Base-by-base conservation (phyloP, 768 basidiomycete genomes). In the Infundibulicybe gibba region DNA sequence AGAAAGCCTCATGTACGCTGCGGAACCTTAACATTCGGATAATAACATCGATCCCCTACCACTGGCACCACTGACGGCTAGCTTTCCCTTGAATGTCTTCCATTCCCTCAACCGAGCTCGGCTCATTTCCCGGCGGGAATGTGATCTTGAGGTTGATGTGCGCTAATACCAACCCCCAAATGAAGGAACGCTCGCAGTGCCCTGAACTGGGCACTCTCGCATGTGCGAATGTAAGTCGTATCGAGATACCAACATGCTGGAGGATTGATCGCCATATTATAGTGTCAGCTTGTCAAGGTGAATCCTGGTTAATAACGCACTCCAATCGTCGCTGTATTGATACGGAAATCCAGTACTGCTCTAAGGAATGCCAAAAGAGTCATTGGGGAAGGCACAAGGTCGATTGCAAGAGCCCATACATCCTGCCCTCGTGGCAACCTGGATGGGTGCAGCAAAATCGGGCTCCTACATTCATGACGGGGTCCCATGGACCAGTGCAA, bases 311-410 rank as follows among this genome's bases (percentile, higher is more conserved):
- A 6, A 19, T 10, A 12, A 14, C 40, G 21, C 19, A 13, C 35
- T 4, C 14, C 35, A 14, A 38, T 38, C 10, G 35, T 38, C 17
- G 4, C 14, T 38, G 35, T 38, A n/a, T 10, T 19, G 35, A n/a
- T 38, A 3, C 25, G 8, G 8, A 4, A 8, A 25, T 10, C 12
- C 47, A 68, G 67, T 68, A 67, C 44, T 68, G 65, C 52, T 66
- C 64, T 6, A 59, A 61, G 34, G 53, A 59, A 33, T 68, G 66
- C 44, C 63, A 64, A 48, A 54, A 40, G 6, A 49, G 53, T 9
- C 65, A 68, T 32, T 67, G 63, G 63, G 49, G 59, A 21, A 56
- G 39, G 40, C 66, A 68, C 41, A 60, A 61, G 20, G 12, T 41
- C 6, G 49, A 46, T 15, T 68, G 66, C 41, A 57, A 59, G 38